These are phyloP conservation scores for Ballota nigra DNA, from an alignment of 257 asterid species.

Conservation along the genomic window DNA sequence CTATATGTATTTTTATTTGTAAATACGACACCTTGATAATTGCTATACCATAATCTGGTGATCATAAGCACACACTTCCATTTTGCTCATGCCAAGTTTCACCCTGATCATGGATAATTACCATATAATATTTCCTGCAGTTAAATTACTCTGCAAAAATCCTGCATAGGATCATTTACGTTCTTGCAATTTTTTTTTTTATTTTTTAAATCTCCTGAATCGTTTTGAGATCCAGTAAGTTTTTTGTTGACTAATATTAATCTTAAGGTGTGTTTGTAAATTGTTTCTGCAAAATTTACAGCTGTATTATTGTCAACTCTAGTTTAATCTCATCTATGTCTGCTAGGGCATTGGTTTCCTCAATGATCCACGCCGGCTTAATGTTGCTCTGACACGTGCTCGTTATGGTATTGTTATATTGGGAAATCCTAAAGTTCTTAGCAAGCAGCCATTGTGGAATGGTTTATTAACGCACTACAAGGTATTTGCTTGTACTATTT, in stretches of 20 bases:
- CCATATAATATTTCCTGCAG: neutral
- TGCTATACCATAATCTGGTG: neutral
- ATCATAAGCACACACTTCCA: neutral
- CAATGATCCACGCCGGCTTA: constrained; percentile 97
- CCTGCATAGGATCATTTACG: neutral
- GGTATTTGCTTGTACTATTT: constrained; percentile 43
- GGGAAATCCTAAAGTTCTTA: constrained; percentile 97
- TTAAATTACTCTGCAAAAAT: neutral
- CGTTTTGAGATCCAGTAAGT: neutral
- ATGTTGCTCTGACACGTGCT: constrained; percentile 99
- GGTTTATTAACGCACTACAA: constrained; percentile 89
- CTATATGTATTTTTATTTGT: neutral
- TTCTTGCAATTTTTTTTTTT: neutral
- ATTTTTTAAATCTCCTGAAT: neutral
- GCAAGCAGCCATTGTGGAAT: constrained; percentile 97
- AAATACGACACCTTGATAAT: neutral
- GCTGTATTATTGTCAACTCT: neutral
- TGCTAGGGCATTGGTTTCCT: constrained; percentile 93
- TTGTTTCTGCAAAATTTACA: neutral
- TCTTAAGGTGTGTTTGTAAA: neutral
- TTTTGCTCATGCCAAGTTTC: neutral
- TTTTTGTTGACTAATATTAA: neutral
- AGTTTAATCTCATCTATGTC: constrained; percentile 16
- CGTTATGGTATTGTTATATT: constrained; percentile 95
- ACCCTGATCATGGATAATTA: neutral